Evolutionary conservation across 2,329 filamentous ascomycete genomes (phyloP).

Genomic region (Rhytidhysteron rufulum): DNA sequence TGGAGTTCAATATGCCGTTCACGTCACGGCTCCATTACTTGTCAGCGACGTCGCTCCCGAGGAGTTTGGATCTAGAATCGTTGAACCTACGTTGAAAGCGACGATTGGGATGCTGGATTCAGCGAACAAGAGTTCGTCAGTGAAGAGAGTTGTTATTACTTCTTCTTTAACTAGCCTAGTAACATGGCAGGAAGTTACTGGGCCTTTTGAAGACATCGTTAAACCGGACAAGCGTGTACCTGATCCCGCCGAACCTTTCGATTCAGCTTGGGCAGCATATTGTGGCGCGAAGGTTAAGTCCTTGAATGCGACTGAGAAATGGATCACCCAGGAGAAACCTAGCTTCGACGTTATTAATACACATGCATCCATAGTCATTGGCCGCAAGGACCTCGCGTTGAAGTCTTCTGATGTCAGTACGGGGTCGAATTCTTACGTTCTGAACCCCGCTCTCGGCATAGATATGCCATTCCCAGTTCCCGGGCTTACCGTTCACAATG

Average conservation of each 20-base stretch:
- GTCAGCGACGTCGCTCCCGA: background rate
- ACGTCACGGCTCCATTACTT: constrained; percentile 10
- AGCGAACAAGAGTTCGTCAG: constrained; percentile 11
- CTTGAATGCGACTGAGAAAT: background rate
- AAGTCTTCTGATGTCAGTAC: background rate
- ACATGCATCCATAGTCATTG: background rate
- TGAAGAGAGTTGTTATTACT: constrained; percentile 19
- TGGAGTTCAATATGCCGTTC: constrained; percentile 13
- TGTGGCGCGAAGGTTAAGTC: background rate
- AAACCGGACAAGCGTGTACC: background rate
- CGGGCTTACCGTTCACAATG: background rate
- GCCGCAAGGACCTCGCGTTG: background rate
- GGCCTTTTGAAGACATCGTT: background rate
- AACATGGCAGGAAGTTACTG: background rate
- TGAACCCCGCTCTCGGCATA: background rate
- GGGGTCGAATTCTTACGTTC: background rate
- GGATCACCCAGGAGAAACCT: background rate
- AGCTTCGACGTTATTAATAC: background rate
- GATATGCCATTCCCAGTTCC: background rate
- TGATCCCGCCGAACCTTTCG: background rate
- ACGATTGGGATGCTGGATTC: constrained; percentile 13
- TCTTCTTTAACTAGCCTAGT: constrained; percentile 9
- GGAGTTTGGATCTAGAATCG: constrained; percentile 10
- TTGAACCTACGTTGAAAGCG: constrained; percentile 18
- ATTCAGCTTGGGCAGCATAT: background rate